Conservation (phyloP, 306 rosid species). For the Corylus heterophylla region DNA sequence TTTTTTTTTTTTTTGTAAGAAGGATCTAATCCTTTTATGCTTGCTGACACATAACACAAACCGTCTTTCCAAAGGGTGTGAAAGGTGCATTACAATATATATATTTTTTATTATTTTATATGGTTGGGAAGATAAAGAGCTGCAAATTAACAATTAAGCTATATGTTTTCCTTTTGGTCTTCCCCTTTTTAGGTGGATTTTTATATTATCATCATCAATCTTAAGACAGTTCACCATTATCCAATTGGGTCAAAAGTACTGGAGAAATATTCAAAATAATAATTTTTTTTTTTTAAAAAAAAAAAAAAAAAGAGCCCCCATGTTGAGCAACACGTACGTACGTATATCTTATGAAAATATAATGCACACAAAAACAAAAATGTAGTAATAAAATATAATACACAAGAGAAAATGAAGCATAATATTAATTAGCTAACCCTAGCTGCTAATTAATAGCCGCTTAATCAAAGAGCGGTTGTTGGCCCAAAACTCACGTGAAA, state of each 20-base stretch:
- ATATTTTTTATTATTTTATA: not conserved
- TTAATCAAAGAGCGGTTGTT: slow-evolving; percentile 8
- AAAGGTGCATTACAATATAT: not conserved
- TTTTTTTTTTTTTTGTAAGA: too few relatives aligned
- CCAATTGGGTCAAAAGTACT: not conserved
- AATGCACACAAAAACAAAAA: not conserved
- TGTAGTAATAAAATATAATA: not conserved
- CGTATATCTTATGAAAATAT: not conserved
- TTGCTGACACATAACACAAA: not conserved
- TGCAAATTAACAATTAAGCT: not conserved
- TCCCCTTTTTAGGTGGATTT: not conserved
- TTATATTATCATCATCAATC: not conserved
- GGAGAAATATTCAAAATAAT: not conserved
- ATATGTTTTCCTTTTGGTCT: too few relatives aligned
- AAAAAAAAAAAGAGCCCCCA: not conserved
- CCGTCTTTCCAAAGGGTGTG: not conserved
- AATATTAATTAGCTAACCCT: too few relatives aligned
- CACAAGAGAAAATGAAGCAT: not conserved
- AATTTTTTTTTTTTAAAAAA: too few relatives aligned
- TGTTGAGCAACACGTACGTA: not conserved
- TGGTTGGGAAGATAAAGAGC: not conserved
- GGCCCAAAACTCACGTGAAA: slow-evolving; percentile 38
- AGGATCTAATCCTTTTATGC: not conserved
- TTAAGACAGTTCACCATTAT: not conserved
- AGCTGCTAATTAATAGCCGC: not conserved